phyloP scores from a whole-genome alignment of 1,284 basidiomycete genomes.

The Ceratobasidium sp. region DNA sequence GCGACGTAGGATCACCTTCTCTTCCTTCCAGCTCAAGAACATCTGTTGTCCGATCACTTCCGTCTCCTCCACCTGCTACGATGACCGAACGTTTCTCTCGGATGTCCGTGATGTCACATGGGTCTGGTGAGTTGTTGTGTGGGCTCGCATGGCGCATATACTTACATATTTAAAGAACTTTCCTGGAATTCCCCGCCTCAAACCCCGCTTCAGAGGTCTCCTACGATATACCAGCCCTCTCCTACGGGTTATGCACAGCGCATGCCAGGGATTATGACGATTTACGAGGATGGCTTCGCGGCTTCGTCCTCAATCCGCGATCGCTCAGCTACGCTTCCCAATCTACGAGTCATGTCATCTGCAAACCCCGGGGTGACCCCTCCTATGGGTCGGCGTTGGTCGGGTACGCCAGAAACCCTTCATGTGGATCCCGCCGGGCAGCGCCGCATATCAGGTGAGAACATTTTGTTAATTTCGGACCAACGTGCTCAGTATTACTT shows the following conservation, averaged over 20 bases:
- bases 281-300: slow-evolving; percentile 1
- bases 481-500: background rate
- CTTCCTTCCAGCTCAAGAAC: slow-evolving; percentile 6
- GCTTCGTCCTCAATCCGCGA: background rate
- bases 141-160: background rate
- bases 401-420: background rate
- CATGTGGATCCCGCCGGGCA: background rate
- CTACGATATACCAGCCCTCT: slow-evolving; percentile 19
- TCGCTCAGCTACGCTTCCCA: slow-evolving; percentile 13
- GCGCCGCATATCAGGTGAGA: slow-evolving; percentile 20
- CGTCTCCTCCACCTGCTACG: slow-evolving; percentile 10
- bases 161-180: background rate
- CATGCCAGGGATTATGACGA: slow-evolving; percentile 16
- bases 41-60: slow-evolving; percentile 1
- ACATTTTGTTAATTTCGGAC: background rate
- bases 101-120: slow-evolving; percentile 2
- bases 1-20: background rate
- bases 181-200: slow-evolving; percentile 1
- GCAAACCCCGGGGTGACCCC: background rate
- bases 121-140: background rate
- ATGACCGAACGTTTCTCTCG: background rate
- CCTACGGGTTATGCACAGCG: slow-evolving; percentile 9
- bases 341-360: background rate
- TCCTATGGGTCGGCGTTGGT: background rate
- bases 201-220: slow-evolving; percentile 3